Conservation (phyloP, 2,329 filamentous ascomycete species). For the Penicillium sclerotigenum region DNA sequence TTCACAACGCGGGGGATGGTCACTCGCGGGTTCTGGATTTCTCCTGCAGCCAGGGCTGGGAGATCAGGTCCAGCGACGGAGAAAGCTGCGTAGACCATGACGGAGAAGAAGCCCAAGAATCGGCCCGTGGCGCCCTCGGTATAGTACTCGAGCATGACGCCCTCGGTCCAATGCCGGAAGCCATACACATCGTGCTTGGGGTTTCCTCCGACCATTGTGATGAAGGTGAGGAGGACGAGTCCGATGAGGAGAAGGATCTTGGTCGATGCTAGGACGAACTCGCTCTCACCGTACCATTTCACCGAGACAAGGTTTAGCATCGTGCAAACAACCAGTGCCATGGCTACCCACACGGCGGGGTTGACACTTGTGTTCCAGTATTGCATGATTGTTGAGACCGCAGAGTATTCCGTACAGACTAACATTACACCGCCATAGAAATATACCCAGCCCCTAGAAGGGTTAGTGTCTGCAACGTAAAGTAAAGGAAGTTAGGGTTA, state of each 20-base stretch:
- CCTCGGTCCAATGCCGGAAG: slow-evolving; percentile 62
- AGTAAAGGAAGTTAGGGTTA: background rate
- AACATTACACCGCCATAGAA: slow-evolving; percentile 47
- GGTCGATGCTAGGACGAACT: slow-evolving; percentile 67
- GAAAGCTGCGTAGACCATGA: slow-evolving; percentile 65
- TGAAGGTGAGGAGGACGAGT: slow-evolving; percentile 70
- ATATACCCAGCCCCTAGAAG: slow-evolving; percentile 42
- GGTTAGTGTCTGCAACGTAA: background rate
- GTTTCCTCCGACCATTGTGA: slow-evolving; percentile 78
- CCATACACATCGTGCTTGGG: slow-evolving; percentile 67
- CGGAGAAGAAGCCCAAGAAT: slow-evolving; percentile 70
- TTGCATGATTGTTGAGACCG: slow-evolving; percentile 45
- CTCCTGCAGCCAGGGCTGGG: slow-evolving; percentile 58
- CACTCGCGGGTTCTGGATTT: slow-evolving; percentile 65
- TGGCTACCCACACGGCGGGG: slow-evolving; percentile 43
- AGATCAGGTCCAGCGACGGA: slow-evolving; percentile 63
- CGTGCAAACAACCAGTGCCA: slow-evolving; percentile 43
- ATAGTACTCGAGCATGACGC: slow-evolving; percentile 65
- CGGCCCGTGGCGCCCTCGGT: slow-evolving; percentile 61
- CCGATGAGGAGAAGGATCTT: slow-evolving; percentile 68
- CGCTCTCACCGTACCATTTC: slow-evolving; percentile 68
- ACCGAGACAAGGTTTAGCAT: slow-evolving; percentile 67
- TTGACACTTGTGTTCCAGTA: slow-evolving; percentile 47
- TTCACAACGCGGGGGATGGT: slow-evolving; percentile 71
- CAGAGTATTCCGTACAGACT: slow-evolving; percentile 49